Evolutionary conservation across 139 green algal genomes (phyloP).

Genomic region (Dunaliella primolecta): DNA sequence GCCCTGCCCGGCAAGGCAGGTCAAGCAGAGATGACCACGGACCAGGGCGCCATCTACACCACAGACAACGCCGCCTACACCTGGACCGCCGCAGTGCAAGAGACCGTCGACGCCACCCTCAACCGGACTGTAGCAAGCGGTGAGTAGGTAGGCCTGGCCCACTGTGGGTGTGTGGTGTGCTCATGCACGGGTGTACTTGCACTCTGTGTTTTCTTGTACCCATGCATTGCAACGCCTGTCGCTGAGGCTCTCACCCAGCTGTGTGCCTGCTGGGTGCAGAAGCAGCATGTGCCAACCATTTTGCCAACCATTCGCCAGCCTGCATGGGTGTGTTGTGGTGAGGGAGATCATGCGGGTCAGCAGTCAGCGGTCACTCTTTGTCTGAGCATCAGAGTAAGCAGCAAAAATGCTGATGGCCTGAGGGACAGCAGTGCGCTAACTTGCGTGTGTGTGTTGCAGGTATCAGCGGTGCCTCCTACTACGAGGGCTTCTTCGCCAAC

Average conservation of each 20-base stretch:
- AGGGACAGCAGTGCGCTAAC: neutral
- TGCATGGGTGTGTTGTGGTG: too few relatives aligned
- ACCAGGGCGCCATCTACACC: conserved; percentile 97
- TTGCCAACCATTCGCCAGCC: too few relatives aligned
- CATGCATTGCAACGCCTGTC: neutral
- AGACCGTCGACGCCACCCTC: conserved; percentile 97
- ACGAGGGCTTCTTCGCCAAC: conserved; percentile 95
- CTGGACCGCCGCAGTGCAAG: conserved; percentile 95
- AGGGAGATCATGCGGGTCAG: too few relatives aligned
- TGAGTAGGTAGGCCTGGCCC: conserved; percentile 27
- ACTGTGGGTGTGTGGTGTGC: too few relatives aligned
- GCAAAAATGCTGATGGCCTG: too few relatives aligned
- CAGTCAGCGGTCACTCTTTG: too few relatives aligned
- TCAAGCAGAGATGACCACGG: conserved; percentile 95
- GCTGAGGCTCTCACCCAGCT: too few relatives aligned
- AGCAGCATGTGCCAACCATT: too few relatives aligned
- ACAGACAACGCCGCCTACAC: conserved; percentile 91
- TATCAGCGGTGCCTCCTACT: conserved; percentile 96
- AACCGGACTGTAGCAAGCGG: conserved; percentile 89
- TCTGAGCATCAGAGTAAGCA: too few relatives aligned
- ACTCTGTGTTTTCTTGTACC: neutral
- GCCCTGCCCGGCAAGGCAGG: conserved; percentile 62
- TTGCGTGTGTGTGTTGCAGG: conserved; percentile 35
- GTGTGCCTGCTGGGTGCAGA: too few relatives aligned
- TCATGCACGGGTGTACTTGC: neutral